phyloP scores from a whole-genome alignment of 1,284 basidiomycete species.

The Microbotryum violaceum region DNA sequence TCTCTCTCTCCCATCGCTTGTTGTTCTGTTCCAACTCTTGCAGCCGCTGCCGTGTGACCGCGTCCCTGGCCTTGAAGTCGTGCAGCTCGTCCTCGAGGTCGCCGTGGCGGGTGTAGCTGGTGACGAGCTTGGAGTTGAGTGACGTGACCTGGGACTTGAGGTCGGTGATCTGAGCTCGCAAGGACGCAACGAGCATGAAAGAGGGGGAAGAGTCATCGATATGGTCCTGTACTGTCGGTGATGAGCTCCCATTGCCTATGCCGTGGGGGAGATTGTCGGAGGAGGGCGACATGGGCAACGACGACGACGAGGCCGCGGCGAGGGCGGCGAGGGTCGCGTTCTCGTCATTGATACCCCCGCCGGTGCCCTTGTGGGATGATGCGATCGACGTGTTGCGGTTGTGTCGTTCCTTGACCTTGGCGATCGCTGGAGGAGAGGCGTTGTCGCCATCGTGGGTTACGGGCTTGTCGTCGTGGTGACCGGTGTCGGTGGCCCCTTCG shows the following conservation, averaged over 20 bases:
- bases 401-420: background rate
- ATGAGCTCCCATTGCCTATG: slow-evolving; percentile 1
- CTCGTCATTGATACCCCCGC: background rate
- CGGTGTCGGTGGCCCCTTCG: background rate
- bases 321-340: slow-evolving; percentile 4
- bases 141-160: slow-evolving; percentile 80
- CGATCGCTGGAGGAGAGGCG: background rate
- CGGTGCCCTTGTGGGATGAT: too few relatives aligned
- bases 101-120: slow-evolving; percentile 82
- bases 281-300: slow-evolving; percentile 4
- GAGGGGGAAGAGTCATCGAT: background rate
- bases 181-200: slow-evolving; percentile 60
- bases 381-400: background rate
- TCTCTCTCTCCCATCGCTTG: slow-evolving; percentile 42
- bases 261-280: background rate
- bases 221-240: slow-evolving; percentile 2
- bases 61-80: slow-evolving; percentile 51
- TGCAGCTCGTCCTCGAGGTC: slow-evolving; percentile 88
- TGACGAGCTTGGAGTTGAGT: slow-evolving; percentile 85
- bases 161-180: slow-evolving; percentile 73
- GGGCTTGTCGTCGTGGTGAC: background rate
- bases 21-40: slow-evolving; percentile 57
- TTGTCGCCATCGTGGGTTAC: background rate
- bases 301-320: slow-evolving; percentile 9
- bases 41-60: slow-evolving; percentile 50